Percentiles rank a stretch among this genome's conserved stretches.
Evolutionary conservation across 148 eudicot genomes (phyloP).

Genomic region (Amaranthus hypochondriacus): DNA sequence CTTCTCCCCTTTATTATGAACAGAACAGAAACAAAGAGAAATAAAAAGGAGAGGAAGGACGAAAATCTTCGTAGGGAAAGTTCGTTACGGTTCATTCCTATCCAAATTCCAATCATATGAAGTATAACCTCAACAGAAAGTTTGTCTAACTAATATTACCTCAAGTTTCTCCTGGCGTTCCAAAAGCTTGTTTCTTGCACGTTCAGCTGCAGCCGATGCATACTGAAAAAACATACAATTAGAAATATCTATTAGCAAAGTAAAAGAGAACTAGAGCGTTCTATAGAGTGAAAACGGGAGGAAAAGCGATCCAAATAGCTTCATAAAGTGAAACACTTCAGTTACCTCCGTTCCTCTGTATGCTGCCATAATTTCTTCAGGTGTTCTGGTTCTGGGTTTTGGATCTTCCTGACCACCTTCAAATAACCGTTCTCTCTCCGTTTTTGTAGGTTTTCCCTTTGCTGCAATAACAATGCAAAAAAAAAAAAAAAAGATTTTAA

Average conservation of each 20-base stretch:
- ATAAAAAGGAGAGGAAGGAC: too few species aligned
- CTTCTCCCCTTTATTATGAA: too few species aligned
- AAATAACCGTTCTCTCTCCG: slow-evolving; percentile 45
- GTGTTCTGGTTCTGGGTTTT: slow-evolving; percentile 60
- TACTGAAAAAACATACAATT: slow-evolving; percentile 41
- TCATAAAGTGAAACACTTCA: neutral
- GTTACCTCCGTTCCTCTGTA: slow-evolving; percentile 69
- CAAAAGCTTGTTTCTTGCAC: slow-evolving; percentile 76
- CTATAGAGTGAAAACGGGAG: neutral
- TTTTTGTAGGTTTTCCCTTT: slow-evolving; percentile 34
- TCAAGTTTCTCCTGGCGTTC: slow-evolving; percentile 88
- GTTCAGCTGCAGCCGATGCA: slow-evolving; percentile 60
- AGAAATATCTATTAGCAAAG: neutral
- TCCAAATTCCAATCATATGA: neutral
- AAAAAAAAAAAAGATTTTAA: neutral
- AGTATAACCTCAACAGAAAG: neutral
- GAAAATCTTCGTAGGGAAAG: neutral
- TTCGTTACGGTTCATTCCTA: neutral
- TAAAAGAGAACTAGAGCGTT: neutral
- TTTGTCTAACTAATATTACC: slow-evolving; percentile 32
- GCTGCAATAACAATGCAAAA: slow-evolving; percentile 28
- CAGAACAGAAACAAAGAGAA: too few species aligned
- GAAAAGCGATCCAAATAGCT: slow-evolving; percentile 3
- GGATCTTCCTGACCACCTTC: slow-evolving; percentile 38
- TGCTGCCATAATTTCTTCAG: slow-evolving; percentile 66